Evolutionary conservation across 2,329 filamentous ascomycete genomes (phyloP).

Genomic region (Plectosphaerella plurivora): DNA sequence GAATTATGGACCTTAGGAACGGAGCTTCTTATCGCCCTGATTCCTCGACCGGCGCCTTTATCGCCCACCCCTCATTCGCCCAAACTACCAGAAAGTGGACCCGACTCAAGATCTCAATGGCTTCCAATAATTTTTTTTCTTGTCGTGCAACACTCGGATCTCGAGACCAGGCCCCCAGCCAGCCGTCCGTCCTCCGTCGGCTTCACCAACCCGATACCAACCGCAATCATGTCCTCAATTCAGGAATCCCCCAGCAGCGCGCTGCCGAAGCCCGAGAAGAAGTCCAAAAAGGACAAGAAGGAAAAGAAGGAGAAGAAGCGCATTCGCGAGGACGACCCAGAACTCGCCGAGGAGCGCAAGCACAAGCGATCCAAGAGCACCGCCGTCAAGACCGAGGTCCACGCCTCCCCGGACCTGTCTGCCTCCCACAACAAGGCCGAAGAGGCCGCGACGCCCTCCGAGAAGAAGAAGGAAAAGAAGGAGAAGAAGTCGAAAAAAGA

Average conservation of each 20-base stretch:
- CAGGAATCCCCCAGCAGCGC: constrained; percentile 21
- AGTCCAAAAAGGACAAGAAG: constrained; percentile 29
- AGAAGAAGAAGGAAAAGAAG: constrained; percentile 27
- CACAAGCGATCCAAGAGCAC: constrained; percentile 47
- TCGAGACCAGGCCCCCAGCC: neutral
- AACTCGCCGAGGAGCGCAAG: constrained; percentile 36
- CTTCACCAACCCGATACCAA: neutral
- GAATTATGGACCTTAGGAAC: neutral
- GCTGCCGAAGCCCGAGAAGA: constrained; percentile 30
- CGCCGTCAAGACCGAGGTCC: neutral
- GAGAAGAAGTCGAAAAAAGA: constrained; percentile 28
- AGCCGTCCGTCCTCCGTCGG: neutral
- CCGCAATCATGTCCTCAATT: constrained; percentile 26
- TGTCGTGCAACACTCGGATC: neutral
- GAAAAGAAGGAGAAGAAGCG: constrained; percentile 37
- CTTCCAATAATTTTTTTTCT: neutral
- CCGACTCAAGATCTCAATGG: neutral
- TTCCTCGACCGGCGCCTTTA: neutral
- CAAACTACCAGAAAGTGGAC: neutral
- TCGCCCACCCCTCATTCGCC: neutral
- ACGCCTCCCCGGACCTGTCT: constrained; percentile 8
- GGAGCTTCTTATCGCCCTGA: neutral
- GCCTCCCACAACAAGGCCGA: constrained; percentile 14
- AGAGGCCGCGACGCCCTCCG: constrained; percentile 20
- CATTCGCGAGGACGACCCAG: constrained; percentile 35